These are phyloP conservation scores for Suillus luteus DNA, from an alignment of 768 basidiomycete genomes.

Conservation along the genomic window DNA sequence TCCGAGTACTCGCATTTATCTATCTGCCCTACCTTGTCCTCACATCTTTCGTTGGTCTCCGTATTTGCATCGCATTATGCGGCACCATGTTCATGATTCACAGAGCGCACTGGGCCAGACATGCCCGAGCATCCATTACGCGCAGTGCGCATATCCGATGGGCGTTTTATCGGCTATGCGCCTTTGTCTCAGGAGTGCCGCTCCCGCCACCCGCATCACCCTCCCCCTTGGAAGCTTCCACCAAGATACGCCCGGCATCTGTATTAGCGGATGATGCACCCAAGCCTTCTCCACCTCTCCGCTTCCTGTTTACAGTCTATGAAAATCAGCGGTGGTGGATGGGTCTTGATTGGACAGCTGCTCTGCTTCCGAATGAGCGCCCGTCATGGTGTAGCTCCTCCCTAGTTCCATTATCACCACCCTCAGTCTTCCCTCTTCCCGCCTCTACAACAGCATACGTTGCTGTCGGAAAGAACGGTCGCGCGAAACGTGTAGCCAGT, in stretches of 20 bases:
- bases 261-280: constrained; percentile 24
- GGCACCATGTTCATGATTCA: constrained; percentile 63
- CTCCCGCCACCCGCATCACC: constrained; percentile 42
- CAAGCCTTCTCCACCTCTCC: constrained; percentile 39
- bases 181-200: constrained; percentile 56
- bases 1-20: constrained; percentile 57
- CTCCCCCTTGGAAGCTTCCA: constrained; percentile 30
- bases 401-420: constrained; percentile 64
- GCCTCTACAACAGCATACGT: constrained; percentile 61
- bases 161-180: constrained; percentile 52
- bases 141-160: constrained; percentile 72
- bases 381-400: constrained; percentile 79
- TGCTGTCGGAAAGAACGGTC: constrained; percentile 46
- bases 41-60: constrained; percentile 62
- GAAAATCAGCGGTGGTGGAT: constrained; percentile 99
- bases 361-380: constrained; percentile 85
- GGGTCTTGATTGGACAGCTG: constrained; percentile 94
- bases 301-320: constrained; percentile 87
- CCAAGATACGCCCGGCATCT: constrained; percentile 23
- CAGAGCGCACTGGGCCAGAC: constrained; percentile 67
- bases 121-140: constrained; percentile 56
- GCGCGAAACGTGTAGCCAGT: constrained; percentile 69
- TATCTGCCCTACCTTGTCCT: constrained; percentile 70
- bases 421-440: constrained; percentile 68
- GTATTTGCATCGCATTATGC: constrained; percentile 56